These are phyloP conservation scores for Schoenoplectus tabernaemontani DNA, from an alignment of 202 grass and related monocot genomes.

Conservation along the genomic window DNA sequence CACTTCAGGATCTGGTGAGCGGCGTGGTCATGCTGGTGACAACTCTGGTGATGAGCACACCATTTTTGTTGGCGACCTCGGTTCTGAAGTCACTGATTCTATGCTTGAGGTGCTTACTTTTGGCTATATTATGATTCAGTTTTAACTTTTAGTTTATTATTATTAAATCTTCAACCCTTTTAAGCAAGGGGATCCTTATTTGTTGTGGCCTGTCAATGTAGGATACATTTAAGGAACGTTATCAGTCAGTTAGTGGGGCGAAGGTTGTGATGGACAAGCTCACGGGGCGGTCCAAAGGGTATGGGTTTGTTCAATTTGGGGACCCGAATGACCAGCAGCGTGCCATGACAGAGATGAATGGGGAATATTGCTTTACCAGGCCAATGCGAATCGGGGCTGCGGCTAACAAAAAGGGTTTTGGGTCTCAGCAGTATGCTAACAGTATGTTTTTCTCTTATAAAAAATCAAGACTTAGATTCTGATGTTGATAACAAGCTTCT, in stretches of 20 bases:
- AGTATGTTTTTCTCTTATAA: constrained; percentile 30
- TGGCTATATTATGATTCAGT: background rate
- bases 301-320: constrained; percentile 84
- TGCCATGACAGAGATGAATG: constrained; percentile 97
- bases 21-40: constrained; percentile 21
- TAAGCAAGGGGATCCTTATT: background rate
- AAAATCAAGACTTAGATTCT: constrained; percentile 14
- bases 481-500: constrained; percentile 21
- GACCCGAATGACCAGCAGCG: constrained; percentile 62
- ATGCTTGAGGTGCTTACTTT: constrained; percentile 27
- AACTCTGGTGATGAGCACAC: constrained; percentile 58
- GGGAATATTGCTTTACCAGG: constrained; percentile 55
- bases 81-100: constrained; percentile 73
- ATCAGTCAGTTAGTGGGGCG: constrained; percentile 73
- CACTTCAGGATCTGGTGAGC: constrained; percentile 53
- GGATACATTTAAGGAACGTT: constrained; percentile 59
- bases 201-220: constrained; percentile 16
- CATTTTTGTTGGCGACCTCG: constrained; percentile 92
- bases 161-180: background rate
- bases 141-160: background rate
- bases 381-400: constrained; percentile 73
- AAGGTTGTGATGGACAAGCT: constrained; percentile 76
- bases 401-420: constrained; percentile 64
- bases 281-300: constrained; percentile 75
- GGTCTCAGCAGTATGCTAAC: constrained; percentile 55